Base-by-base conservation (phyloP, 768 basidiomycete species). In the Leccinum uliginosum region DNA sequence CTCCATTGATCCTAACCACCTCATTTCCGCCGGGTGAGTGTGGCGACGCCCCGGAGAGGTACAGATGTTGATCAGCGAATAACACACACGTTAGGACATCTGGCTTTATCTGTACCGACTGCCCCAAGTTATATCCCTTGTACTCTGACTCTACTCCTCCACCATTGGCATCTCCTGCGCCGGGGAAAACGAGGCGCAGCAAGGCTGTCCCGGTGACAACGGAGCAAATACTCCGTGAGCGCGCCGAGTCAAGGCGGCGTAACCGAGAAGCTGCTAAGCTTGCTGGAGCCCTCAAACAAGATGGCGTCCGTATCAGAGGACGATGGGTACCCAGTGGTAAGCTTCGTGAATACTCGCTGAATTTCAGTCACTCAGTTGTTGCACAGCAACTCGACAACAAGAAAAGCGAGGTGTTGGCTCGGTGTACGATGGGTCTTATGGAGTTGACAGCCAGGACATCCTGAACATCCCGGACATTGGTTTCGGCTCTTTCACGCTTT, bases 371-470 rank as follows among this genome's bases (percentile, higher is more conserved):
- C 58, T 48, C 24, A 55, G 47, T 32, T 35, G 29, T 55, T 43
- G 44, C 48, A 46, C 63, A 82, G 80, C 72, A 59, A 79, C 82
- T 35, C 78, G 72, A 62, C 76, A 79, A 35, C 81, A 83, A 56
- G 68, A 73, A 60, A 71, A 76, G 45, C 64, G 73, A 50, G 68
- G 65, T 44, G 59, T 79, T 32, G 83, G 83, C 26, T 63, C 85
- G 23, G 73, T 75, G 26, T 84, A 81, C 57, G 81, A 88, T 64
- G 86, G 87, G 1, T 76, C 82, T n/a, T 73, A 74, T 32, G 85
- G 85, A 32, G 83, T 87, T 19, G 86, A 89, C 65, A 82, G 79
- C 54, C 80, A 84, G 61, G 86, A 87, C 58, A 83, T 88, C 51
- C 58, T 77, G 54, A 80, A 69, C 52, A 83, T 84, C 55, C 81